Evolutionary conservation across 2,329 filamentous ascomycete species (phyloP).

Genomic region (Ophiosphaerella herpotricha): DNA sequence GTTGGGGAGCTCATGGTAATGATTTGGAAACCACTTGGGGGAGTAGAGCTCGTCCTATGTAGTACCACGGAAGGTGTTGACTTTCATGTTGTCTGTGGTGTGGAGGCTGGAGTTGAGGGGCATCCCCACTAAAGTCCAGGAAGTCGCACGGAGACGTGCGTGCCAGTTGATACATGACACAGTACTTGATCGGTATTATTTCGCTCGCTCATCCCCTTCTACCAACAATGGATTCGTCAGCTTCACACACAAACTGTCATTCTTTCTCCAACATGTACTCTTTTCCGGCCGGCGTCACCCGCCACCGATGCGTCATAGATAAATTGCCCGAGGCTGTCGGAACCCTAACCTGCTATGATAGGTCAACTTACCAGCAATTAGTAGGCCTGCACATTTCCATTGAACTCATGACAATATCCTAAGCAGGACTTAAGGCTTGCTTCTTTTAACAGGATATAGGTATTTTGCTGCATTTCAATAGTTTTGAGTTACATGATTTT

Average conservation of each 20-base stretch:
- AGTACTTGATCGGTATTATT: no score
- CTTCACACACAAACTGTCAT: not conserved
- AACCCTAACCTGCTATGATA: not conserved
- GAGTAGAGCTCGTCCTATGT: no score
- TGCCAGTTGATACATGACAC: no score
- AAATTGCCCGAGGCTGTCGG: not conserved
- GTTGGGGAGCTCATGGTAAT: constrained; percentile 19
- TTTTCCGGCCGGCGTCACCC: constrained; percentile 2
- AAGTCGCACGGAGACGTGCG: no score
- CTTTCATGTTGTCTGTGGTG: not conserved
- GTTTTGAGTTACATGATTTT: no score
- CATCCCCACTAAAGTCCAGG: no score
- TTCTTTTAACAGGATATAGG: no score
- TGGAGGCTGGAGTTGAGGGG: not conserved
- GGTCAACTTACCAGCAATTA: constrained; percentile 1
- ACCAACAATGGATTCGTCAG: not conserved
- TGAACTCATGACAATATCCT: not conserved
- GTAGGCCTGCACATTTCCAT: constrained; percentile 6
- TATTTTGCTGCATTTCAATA: no score
- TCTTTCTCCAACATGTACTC: not conserved
- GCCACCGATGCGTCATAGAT: not conserved
- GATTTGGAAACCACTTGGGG: not conserved
- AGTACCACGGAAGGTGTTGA: no score
- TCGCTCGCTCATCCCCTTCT: no score
- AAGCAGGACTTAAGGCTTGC: no score